Base-by-base conservation (phyloP, 805 yeast species). In the Hanseniaspora thailandica region DNA sequence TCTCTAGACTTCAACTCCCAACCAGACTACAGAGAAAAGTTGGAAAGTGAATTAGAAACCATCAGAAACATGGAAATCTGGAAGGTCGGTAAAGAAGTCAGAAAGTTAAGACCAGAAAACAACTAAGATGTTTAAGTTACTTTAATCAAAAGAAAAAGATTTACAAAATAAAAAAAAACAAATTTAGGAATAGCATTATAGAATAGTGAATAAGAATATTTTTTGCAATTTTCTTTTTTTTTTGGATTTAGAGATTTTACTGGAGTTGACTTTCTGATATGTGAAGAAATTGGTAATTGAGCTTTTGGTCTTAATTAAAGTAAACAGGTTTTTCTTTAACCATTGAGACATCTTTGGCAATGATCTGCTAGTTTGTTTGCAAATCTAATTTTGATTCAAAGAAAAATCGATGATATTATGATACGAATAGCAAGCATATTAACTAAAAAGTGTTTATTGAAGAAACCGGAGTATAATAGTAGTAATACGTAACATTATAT, bases 91-190 rank as follows among this genome's bases (percentile, higher is more conserved):
- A 90, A 90, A 80, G 97, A 93, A 80, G 98, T 93, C 63, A 90
- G 98, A 83, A 93, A 93, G 77, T 83, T 93, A 73, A 89, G 98
- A 77, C 98, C 98, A 68, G 98, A 93, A 79, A 90, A 93, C 93
- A 81, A 84, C 72, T 89, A 85, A 76, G 54, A 45, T 40, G 31
- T 45, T 30, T 38, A 28, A 25, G 15, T 22, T 31, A 8, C 13
- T 13, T 22, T 33, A 15, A 20, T 17, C 26, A 12, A 45, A 45
- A 15, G 22, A 46, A 20, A 23, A 35, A 34, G 25, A 30, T 30
- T 30, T 30, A 30, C 9, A 45, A 34, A 23, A 33, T 22, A 30
- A 7, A 22, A 7, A 4, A 23, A 34, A 20, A 20, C 13, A 28
- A 25, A 28, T 26, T 28, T 49, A 49, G 53, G 47, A 15, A 49